A percentile compares a stretch with the other conserved stretches of the same genome.
phyloP scores from a whole-genome alignment of 1,139 yeast species.

The Groenewaldozyma auringiensis region DNA sequence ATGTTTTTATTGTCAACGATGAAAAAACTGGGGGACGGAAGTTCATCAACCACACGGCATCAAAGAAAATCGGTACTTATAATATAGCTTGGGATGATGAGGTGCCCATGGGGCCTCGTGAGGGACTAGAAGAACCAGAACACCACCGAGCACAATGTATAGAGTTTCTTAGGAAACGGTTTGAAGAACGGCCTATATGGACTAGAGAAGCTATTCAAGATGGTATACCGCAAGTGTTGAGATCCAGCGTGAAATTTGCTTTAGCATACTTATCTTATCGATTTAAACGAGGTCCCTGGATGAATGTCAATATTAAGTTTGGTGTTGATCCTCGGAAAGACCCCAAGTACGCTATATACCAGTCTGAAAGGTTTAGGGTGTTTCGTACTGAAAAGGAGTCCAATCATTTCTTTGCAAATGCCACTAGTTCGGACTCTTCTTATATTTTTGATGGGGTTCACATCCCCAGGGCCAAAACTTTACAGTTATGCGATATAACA shows the following conservation, averaged over 20 bases:
- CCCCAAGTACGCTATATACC: constrained; percentile 53
- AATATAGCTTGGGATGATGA: constrained; percentile 42
- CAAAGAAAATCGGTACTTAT: constrained; percentile 30
- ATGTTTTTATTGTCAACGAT: constrained; percentile 47
- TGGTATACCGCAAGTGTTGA: constrained; percentile 45
- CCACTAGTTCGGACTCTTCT: constrained; percentile 5
- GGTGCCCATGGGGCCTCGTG: constrained; percentile 38
- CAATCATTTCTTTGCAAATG: not conserved
- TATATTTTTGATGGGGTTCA: constrained; percentile 67
- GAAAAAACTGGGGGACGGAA: constrained; percentile 32
- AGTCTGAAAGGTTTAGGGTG: constrained; percentile 76
- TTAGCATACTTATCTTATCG: constrained; percentile 77
- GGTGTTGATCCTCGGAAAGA: constrained; percentile 71
- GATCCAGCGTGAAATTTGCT: constrained; percentile 52
- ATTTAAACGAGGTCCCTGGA: constrained; percentile 89
- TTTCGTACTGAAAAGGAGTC: constrained; percentile 26
- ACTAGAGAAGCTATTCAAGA: constrained; percentile 60
- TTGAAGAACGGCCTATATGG: constrained; percentile 77
- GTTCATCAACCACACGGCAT: constrained; percentile 27
- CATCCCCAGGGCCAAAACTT: constrained; percentile 61
- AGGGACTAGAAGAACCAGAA: constrained; percentile 32
- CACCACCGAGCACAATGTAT: constrained; percentile 40
- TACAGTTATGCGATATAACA: constrained; percentile 74
- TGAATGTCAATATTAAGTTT: constrained; percentile 73
- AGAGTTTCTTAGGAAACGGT: constrained; percentile 44